Percentiles rank a stretch among this genome's conserved stretches.
Evolutionary conservation across 1,284 basidiomycete genomes (phyloP).

Genomic region (Malassezia sympodialis): DNA sequence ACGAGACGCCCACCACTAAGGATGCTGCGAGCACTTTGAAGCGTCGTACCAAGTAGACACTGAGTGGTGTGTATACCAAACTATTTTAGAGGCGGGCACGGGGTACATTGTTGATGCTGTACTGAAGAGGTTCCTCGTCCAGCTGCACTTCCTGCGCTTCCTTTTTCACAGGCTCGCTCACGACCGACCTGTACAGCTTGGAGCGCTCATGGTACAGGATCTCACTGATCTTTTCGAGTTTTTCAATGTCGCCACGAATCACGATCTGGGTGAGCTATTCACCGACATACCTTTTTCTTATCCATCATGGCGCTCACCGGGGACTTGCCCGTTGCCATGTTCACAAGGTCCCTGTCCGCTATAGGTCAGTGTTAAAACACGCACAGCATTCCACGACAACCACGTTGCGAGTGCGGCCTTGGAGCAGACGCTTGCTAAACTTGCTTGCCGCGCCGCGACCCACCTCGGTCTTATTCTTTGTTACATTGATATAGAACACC

Average conservation of each 20-base stretch:
- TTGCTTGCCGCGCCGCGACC: constrained; percentile 25
- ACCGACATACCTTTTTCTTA: constrained; percentile 23
- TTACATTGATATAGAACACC: constrained; percentile 7
- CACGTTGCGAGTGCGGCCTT: constrained; percentile 26
- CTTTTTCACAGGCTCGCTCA: not conserved
- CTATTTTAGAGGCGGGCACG: constrained; percentile 7
- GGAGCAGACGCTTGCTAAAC: not conserved
- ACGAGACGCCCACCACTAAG: not conserved
- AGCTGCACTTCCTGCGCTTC: not conserved
- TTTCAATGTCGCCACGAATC: constrained; percentile 37
- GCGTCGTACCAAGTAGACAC: not conserved
- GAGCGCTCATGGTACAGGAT: constrained; percentile 39
- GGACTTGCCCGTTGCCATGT: constrained; percentile 38
- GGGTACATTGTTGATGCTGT: constrained; percentile 1
- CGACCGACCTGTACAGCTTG: constrained; percentile 26
- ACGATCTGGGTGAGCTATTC: constrained; percentile 24
- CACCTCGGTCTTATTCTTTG: constrained; percentile 15
- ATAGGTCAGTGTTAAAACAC: not conserved
- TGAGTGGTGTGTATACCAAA: not conserved
- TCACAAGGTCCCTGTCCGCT: constrained; percentile 35
- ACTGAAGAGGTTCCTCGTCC: not conserved
- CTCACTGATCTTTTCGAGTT: constrained; percentile 25
- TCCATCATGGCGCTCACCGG: constrained; percentile 34
- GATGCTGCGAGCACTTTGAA: not conserved
- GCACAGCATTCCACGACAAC: constrained; percentile 37